phyloP scores from a whole-genome alignment of 2,329 filamentous ascomycete species.

The Dothideomycetes sp. region DNA sequence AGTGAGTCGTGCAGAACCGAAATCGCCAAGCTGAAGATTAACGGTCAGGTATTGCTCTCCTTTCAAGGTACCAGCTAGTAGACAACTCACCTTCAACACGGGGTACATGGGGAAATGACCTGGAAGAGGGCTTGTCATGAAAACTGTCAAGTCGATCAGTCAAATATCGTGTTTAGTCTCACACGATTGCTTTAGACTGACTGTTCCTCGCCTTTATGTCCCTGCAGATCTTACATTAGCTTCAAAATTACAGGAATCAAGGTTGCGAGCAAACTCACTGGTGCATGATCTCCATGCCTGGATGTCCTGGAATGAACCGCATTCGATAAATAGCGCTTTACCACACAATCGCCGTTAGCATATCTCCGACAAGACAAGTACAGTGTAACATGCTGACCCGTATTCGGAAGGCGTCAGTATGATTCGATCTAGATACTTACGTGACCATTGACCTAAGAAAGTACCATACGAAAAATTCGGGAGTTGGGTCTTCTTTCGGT shows the following conservation, averaged over 20 bases:
- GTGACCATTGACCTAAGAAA: constrained; percentile 6
- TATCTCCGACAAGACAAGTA: no score
- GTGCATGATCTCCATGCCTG: no score
- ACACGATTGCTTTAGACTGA: not conserved
- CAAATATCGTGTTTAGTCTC: not conserved
- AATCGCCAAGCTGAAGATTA: constrained; percentile 3
- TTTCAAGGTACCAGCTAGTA: not conserved
- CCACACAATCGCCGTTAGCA: no score
- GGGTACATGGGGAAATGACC: constrained; percentile 1
- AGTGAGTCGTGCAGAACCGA: constrained; percentile 3
- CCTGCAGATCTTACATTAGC: no score
- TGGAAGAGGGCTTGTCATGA: not conserved
- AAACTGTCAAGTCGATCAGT: not conserved
- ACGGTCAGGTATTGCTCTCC: not conserved
- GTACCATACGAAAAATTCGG: constrained; percentile 7
- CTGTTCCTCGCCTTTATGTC: constrained; percentile 9
- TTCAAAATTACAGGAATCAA: no score
- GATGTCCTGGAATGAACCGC: no score
- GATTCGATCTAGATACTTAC: no score
- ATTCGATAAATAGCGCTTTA: no score
- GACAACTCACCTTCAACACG: constrained; percentile 3
- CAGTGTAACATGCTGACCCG: no score
- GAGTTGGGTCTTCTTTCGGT: not conserved
- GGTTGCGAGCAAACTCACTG: no score
- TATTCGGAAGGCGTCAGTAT: no score